A percentile compares a stretch with the other conserved stretches of the same genome.
Conservation (phyloP, 495 filamentous ascomycete genomes). For the Podospora pseudopauciseta region DNA sequence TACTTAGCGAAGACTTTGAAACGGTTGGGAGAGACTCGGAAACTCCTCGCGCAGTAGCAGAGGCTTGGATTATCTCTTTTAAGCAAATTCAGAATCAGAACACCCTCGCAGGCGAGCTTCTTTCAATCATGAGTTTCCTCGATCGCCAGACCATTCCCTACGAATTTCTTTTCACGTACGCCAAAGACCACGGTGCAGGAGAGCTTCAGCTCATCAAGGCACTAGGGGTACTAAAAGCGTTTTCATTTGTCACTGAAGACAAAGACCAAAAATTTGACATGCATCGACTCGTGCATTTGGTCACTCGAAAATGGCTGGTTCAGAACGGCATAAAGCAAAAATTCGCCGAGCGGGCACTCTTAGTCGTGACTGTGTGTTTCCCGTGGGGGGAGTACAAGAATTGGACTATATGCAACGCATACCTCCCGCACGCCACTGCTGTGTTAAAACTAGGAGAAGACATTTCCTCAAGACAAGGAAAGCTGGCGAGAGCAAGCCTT, state of each 20-base stretch:
- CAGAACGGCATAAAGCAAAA: slow-evolving; percentile 11
- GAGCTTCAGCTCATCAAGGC: slow-evolving; percentile 32
- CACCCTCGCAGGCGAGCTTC: slow-evolving; percentile 39
- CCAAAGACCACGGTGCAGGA: slow-evolving; percentile 12
- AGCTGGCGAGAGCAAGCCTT: slow-evolving; percentile 11
- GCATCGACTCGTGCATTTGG: slow-evolving; percentile 48
- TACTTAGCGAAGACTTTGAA: slow-evolving; percentile 28
- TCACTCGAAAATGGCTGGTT: slow-evolving; percentile 43
- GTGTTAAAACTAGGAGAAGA: slow-evolving; percentile 19
- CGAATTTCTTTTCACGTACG: slow-evolving; percentile 29
- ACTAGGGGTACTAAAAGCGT: slow-evolving; percentile 40
- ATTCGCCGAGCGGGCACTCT: slow-evolving; percentile 34
- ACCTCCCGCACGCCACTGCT: slow-evolving; percentile 39
- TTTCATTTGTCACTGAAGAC: slow-evolving; percentile 37
- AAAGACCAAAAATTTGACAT: slow-evolving; percentile 33
- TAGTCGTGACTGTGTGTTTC: slow-evolving; percentile 31
- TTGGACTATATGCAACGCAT: slow-evolving; percentile 34
- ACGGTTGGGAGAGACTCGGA: slow-evolving; percentile 28
- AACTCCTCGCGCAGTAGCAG: slow-evolving; percentile 31
- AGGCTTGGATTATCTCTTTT: slow-evolving; percentile 41
- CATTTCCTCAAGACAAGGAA: slow-evolving; percentile 15
- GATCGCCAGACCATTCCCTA: slow-evolving; percentile 43
- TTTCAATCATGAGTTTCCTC: slow-evolving; percentile 44
- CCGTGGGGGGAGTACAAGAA: slow-evolving; percentile 36
- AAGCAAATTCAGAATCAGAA: slow-evolving; percentile 38